phyloP scores from a whole-genome alignment of 208 protist species.

The Leishmania turanica region DNA sequence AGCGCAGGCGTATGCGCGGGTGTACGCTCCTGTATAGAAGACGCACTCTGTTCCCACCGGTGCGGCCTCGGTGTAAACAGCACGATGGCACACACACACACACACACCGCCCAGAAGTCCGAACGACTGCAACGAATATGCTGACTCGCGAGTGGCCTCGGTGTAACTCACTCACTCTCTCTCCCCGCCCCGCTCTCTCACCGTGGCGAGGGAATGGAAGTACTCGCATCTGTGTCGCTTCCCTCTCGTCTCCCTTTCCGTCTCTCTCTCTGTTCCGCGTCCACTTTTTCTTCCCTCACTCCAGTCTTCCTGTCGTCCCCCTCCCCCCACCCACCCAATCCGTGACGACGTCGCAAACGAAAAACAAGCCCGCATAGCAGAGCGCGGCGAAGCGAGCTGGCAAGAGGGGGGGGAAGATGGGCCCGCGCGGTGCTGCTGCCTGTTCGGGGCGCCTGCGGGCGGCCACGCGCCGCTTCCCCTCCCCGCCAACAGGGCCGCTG shows the following conservation, averaged over 20 bases:
- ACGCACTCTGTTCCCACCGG: neutral
- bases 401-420: too few relatives aligned
- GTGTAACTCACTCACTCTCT: neutral
- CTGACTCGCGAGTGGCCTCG: neutral
- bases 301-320: neutral
- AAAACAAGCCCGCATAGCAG: neutral
- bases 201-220: neutral
- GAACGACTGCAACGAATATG: neutral
- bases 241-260: too few relatives aligned
- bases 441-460: too few relatives aligned
- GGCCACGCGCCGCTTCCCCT: too few relatives aligned
- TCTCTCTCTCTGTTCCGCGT: neutral
- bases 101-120: neutral
- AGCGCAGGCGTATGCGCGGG: neutral
- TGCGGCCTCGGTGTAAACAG: neutral
- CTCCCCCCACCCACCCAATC: too few relatives aligned
- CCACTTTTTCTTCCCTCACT: neutral
- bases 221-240: neutral
- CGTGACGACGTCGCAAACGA: neutral
- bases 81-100: neutral
- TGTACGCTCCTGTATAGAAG: neutral
- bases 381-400: too few relatives aligned
- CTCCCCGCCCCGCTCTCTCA: neutral
- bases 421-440: too few relatives aligned
- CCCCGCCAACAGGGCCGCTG: too few relatives aligned